Conservation (phyloP, 345 rosid species). For the Murraya koenigii region DNA sequence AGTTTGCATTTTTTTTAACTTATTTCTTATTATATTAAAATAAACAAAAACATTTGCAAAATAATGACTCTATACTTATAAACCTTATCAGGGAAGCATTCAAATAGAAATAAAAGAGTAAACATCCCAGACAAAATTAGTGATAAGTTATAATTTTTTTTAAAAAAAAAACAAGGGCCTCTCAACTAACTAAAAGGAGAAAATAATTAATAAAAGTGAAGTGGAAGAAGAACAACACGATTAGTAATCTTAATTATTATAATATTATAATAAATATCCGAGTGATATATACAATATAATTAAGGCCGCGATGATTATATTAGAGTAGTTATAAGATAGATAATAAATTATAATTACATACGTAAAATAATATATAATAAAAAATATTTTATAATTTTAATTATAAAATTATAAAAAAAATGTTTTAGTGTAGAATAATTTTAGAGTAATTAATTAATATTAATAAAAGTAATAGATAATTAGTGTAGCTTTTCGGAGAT, state of each 20-base stretch:
- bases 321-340: too few species aligned
- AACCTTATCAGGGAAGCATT: neutral
- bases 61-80: neutral
- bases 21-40: too few species aligned
- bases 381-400: too few species aligned
- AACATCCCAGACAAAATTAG: neutral
- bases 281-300: neutral
- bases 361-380: too few species aligned
- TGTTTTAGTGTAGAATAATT: too few species aligned
- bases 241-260: neutral
- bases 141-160: neutral
- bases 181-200: neutral
- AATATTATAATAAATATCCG: neutral
- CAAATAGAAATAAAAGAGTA: too few species aligned
- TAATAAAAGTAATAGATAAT: neutral
- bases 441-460: neutral
- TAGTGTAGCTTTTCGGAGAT: constrained; percentile 18
- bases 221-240: neutral
- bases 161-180: neutral
- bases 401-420: too few species aligned
- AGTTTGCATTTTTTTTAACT: too few species aligned
- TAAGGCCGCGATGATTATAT: too few species aligned
- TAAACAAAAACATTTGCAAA: too few species aligned
- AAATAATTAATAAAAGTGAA: neutral
- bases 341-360: too few species aligned